phyloP scores from a whole-genome alignment of 1,139 yeast genomes.

The Geotrichum fermentans region DNA sequence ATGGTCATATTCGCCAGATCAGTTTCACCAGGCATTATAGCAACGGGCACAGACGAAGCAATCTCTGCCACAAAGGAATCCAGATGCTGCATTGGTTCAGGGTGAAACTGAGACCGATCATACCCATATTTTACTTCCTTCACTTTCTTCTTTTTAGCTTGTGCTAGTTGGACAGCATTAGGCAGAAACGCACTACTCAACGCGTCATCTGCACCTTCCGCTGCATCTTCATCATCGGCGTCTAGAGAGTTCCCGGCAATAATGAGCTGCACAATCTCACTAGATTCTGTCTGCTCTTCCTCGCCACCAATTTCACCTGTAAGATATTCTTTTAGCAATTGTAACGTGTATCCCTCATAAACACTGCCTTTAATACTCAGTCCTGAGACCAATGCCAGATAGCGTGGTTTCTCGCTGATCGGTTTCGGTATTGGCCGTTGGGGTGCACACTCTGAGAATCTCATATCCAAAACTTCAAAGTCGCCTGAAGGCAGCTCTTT shows the following conservation, averaged over 20 bases:
- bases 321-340: slow-evolving; percentile 65
- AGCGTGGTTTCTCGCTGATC: slow-evolving; percentile 22
- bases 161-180: slow-evolving; percentile 10
- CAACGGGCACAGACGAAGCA: slow-evolving; percentile 57
- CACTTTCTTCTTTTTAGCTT: slow-evolving; percentile 12
- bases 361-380: slow-evolving; percentile 50
- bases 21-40: slow-evolving; percentile 74
- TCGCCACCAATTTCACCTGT: slow-evolving; percentile 59
- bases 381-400: slow-evolving; percentile 72
- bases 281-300: slow-evolving; percentile 32
- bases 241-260: slow-evolving; percentile 76
- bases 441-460: slow-evolving; percentile 60
- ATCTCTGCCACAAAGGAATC: slow-evolving; percentile 60
- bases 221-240: slow-evolving; percentile 30
- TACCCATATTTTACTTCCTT: slow-evolving; percentile 24
- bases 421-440: slow-evolving; percentile 42
- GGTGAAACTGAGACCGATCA: slow-evolving; percentile 27
- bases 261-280: slow-evolving; percentile 50
- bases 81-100: slow-evolving; percentile 39
- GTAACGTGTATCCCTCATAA: slow-evolving; percentile 46
- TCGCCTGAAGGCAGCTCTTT: slow-evolving; percentile 79
- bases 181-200: slow-evolving; percentile 12
- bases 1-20: slow-evolving; percentile 81
- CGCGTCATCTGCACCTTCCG: slow-evolving; percentile 27
- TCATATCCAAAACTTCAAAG: slow-evolving; percentile 77